Evolutionary conservation across 225 moss, liverwort and hornwort species (phyloP), one percentile per base, ranked within the genome.

Genomic region (Antitrichia curtipendula): DNA sequence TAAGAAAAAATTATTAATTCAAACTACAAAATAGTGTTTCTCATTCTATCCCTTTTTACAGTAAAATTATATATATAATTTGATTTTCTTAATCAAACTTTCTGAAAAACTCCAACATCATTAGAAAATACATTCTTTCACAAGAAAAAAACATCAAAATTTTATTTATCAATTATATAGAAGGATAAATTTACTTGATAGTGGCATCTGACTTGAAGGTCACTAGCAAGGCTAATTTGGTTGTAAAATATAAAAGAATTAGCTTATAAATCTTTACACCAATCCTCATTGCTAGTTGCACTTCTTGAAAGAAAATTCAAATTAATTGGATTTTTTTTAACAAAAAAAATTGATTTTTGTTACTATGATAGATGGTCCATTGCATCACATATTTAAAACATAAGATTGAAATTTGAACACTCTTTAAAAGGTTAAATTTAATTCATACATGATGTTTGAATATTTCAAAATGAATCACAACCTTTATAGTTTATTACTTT

Each of bases 101-200:
- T 61, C 1, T 7, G 3, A 8, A 16, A 32, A 32, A 63, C 0
- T 2, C 1, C 1, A 3, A 63, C 2, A 34, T 63, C 1, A 32
- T 0, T 5, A 34, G 17, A 32, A 32, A 63, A 34, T 9, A 34
- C 12, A 17, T 63, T 64, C 10, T 64, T 32, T 19, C 6, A 64
- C 3, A 10, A 19, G 9, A 19, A 0, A 17, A 32, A 63, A 36
- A 34, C 10, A 36, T 36, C 5, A 10, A 64, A 64, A 36, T 6
- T 36, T 19, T 64, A 19, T 6, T 10, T 17, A 36, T 36, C 10
- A 36, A 17, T 63, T 63, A 34, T 34, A 63, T 17, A 34, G 3
- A 64, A 19, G 3, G 11, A 68, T 38, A 38, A 23, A 38, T 68
- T 68, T 13, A 38, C 38, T 68, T 22, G 0, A 38, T 38, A 38